Evolutionary conservation across 106 monocot genomes (phyloP).

Genomic region (Phalaenopsis aphrodite): DNA sequence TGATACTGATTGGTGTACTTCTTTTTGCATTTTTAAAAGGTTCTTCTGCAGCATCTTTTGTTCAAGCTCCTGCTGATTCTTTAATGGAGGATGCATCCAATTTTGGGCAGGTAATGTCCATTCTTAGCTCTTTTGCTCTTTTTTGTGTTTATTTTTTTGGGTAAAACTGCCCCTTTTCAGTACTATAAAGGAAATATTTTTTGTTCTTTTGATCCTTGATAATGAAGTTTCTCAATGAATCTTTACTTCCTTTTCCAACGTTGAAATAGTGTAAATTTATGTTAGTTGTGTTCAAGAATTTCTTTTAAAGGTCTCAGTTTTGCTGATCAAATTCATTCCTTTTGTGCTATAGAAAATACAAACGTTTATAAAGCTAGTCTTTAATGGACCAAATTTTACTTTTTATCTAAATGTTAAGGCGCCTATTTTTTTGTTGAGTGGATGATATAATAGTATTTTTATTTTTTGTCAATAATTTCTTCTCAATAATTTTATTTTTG

Average conservation of each 20-base stretch:
- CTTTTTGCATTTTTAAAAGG: neutral
- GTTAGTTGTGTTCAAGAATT: neutral
- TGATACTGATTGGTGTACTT: neutral
- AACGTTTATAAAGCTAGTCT: neutral
- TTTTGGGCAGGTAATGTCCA: neutral
- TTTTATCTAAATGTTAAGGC: neutral
- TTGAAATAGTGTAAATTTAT: neutral
- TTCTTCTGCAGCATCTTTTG: neutral
- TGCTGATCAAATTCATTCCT: neutral
- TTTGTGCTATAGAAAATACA: neutral
- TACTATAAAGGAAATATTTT: neutral
- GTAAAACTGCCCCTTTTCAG: neutral
- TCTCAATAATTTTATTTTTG: neutral
- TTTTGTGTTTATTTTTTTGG: neutral
- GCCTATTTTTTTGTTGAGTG: neutral
- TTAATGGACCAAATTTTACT: neutral
- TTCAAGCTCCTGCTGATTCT: slow-evolving; percentile 1
- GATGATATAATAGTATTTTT: neutral
- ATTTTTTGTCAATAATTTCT: neutral
- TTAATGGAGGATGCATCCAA: neutral
- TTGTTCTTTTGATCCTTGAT: neutral
- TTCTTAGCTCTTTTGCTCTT: neutral
- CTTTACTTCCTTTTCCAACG: neutral
- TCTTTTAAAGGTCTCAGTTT: neutral
- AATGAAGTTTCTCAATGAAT: neutral